A percentile compares a stretch with the other conserved stretches of the same genome.
Evolutionary conservation across 208 protist species (phyloP).

Genomic region (Entamoeba invadens): DNA sequence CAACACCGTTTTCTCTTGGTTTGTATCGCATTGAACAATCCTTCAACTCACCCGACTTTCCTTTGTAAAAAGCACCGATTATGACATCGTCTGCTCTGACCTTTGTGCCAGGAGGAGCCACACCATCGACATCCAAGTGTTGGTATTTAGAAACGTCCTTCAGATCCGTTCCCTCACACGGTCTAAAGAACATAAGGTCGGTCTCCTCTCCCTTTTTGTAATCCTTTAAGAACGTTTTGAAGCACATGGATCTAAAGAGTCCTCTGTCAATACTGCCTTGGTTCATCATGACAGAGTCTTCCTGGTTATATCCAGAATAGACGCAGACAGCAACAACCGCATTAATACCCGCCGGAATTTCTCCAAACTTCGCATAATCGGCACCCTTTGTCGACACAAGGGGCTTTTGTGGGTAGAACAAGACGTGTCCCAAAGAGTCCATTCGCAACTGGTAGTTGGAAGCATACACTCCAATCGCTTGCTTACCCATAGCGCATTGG

Average conservation of each 20-base stretch:
- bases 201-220: too few species aligned
- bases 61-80: background rate
- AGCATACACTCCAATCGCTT: constrained; percentile 80
- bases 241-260: constrained; percentile 33
- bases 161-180: background rate
- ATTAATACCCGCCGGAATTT: constrained; percentile 94
- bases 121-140: background rate
- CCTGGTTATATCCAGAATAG: constrained; percentile 98
- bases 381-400: constrained; percentile 9
- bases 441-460: constrained; percentile 69
- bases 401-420: constrained; percentile 83
- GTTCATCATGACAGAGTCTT: constrained; percentile 98
- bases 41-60: background rate
- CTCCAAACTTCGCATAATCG: constrained; percentile 61
- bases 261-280: constrained; percentile 81
- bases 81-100: background rate
- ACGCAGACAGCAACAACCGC: constrained; percentile 95
- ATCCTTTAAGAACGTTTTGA: background rate
- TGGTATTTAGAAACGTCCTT: background rate
- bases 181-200: background rate
- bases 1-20: background rate
- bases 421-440: constrained; percentile 87
- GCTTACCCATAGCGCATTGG: constrained; percentile 99
- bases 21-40: background rate
- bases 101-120: background rate